These are phyloP conservation scores for Sedum album DNA, from an alignment of 164 flowering plant species.

Conservation along the genomic window DNA sequence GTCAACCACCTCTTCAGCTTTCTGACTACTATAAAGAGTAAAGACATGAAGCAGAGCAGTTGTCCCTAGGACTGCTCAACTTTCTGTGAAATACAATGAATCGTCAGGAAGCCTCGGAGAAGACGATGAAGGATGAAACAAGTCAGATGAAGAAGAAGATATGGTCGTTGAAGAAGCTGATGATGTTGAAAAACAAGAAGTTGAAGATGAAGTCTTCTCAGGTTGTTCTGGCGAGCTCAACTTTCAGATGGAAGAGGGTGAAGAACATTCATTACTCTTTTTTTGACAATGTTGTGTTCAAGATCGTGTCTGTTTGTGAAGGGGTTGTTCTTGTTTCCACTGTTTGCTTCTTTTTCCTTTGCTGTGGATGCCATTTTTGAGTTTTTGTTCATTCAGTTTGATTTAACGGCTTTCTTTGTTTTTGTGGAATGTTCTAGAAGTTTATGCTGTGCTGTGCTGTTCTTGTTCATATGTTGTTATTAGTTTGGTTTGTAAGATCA, in stretches of 20 bases:
- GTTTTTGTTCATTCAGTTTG: background rate
- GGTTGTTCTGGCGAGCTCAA: background rate
- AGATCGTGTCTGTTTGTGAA: conserved; percentile 1
- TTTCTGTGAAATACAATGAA: background rate
- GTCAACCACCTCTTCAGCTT: background rate
- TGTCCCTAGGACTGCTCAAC: background rate
- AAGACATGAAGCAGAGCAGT: background rate
- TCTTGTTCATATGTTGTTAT: no score
- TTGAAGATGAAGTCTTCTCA: background rate
- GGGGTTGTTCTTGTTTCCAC: conserved; percentile 2
- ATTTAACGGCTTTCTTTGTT: background rate
- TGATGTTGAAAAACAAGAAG: background rate
- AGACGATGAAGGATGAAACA: background rate
- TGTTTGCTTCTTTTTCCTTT: conserved; percentile 3
- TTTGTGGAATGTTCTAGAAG: background rate
- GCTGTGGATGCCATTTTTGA: conserved; percentile 6
- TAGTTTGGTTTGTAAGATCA: background rate
- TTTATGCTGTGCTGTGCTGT: background rate
- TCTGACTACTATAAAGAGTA: no score
- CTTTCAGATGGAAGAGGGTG: conserved; percentile 13
- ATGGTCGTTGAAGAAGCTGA: conserved; percentile 1
- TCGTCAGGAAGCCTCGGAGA: background rate
- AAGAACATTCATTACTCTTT: conserved; percentile 15
- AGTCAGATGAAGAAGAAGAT: background rate
- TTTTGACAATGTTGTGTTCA: background rate